Conservation (phyloP, 352 stramenopile genomes). For the Globisporangium recalcitrans region DNA sequence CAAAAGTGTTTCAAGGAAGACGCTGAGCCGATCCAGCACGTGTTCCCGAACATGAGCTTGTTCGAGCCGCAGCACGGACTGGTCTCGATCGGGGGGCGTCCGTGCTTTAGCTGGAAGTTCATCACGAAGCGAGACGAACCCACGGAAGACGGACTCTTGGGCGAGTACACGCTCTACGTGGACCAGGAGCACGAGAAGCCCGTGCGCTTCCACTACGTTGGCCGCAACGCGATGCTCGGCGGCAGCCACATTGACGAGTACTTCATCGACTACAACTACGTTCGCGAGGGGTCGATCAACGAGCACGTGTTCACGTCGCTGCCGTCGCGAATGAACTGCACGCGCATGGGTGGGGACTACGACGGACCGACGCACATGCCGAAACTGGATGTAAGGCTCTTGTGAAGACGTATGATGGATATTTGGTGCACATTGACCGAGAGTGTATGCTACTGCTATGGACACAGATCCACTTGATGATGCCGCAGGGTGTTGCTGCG, state of each 20-base stretch:
- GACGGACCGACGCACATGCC: slow-evolving; percentile 45
- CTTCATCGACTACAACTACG: slow-evolving; percentile 86
- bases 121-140: slow-evolving; percentile 47
- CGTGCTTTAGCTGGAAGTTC: slow-evolving; percentile 84
- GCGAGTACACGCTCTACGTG: slow-evolving; percentile 86
- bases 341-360: slow-evolving; percentile 44
- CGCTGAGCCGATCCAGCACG: slow-evolving; percentile 59
- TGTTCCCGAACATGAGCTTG: slow-evolving; percentile 79
- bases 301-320: slow-evolving; percentile 64
- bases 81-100: slow-evolving; percentile 58
- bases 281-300: slow-evolving; percentile 63
- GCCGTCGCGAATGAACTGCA: slow-evolving; percentile 81
- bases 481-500: slow-evolving; percentile 52
- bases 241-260: slow-evolving; percentile 90
- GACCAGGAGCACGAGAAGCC: slow-evolving; percentile 66
- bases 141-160: slow-evolving; percentile 59
- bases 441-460: no score
- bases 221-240: slow-evolving; percentile 80
- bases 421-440: no score
- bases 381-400: slow-evolving; percentile 49
- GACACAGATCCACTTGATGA: slow-evolving; percentile 79
- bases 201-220: slow-evolving; percentile 84
- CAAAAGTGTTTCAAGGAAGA: slow-evolving; percentile 73
- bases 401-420: no score
- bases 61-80: slow-evolving; percentile 85